phyloP scores from a whole-genome alignment of 208 protist species.

The Trypanosoma vivax region DNA sequence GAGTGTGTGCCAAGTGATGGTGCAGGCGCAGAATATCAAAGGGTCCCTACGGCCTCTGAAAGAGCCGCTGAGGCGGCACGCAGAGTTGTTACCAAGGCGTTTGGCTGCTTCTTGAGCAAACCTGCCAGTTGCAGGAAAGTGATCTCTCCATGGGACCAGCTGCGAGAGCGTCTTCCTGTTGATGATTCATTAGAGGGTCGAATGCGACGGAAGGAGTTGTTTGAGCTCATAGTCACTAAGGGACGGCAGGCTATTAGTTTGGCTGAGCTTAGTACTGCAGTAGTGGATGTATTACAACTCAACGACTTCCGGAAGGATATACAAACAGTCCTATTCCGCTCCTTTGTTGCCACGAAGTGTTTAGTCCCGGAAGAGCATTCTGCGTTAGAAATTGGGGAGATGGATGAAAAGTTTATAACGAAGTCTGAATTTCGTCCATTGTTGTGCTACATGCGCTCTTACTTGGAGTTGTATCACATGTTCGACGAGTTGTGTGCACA shows the following conservation, averaged over 20 bases:
- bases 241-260: constrained; percentile 31
- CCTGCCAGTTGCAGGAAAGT: neutral
- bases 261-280: constrained; percentile 29
- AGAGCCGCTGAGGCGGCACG: too few relatives aligned
- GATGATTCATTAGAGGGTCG: constrained; percentile 30
- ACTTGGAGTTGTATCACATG: constrained; percentile 79
- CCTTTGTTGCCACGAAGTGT: constrained; percentile 48
- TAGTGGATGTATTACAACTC: constrained; percentile 37
- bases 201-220: constrained; percentile 36
- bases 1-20: too few relatives aligned
- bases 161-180: constrained; percentile 41
- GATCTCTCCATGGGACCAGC: constrained; percentile 39
- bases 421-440: constrained; percentile 42
- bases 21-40: too few relatives aligned
- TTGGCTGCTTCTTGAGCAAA: neutral
- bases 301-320: constrained; percentile 44
- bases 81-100: neutral
- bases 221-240: constrained; percentile 29
- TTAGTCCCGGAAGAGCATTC: constrained; percentile 15
- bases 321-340: constrained; percentile 19
- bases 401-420: constrained; percentile 41
- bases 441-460: constrained; percentile 58
- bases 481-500: constrained; percentile 59
- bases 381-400: constrained; percentile 31
- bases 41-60: too few relatives aligned